Percentiles rank a stretch among this genome's conserved stretches.
Evolutionary conservation across 1,284 basidiomycete genomes (phyloP).

Genomic region (Gymnopus androsaceus): DNA sequence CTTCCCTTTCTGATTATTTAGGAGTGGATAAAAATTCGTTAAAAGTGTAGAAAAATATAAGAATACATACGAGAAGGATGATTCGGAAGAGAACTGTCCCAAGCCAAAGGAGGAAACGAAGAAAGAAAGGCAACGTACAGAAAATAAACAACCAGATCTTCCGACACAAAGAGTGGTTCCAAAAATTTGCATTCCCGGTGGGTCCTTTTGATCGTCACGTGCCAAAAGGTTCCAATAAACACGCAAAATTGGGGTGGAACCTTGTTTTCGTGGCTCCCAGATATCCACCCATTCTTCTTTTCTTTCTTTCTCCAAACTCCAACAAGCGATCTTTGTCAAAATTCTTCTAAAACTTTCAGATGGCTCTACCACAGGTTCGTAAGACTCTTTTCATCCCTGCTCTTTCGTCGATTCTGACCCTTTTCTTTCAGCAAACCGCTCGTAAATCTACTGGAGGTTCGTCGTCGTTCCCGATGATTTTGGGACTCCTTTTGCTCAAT

Average conservation of each 20-base stretch:
- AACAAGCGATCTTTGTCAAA: constrained; percentile 30
- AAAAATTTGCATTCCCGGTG: constrained; percentile 5
- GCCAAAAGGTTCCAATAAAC: constrained; percentile 10
- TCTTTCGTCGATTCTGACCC: constrained; percentile 34
- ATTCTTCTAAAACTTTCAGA: constrained; percentile 35
- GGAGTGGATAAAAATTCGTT: not conserved
- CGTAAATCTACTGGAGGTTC: constrained; percentile 82
- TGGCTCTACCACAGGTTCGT: constrained; percentile 76
- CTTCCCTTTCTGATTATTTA: not conserved
- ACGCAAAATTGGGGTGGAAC: not conserved
- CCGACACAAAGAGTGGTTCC: constrained; percentile 1
- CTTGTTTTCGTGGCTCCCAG: too few species aligned
- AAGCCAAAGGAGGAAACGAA: not conserved
- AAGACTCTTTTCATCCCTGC: constrained; percentile 29
- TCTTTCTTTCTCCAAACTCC: too few species aligned
- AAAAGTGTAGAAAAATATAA: not conserved
- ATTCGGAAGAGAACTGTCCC: not conserved
- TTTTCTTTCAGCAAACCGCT: constrained; percentile 67
- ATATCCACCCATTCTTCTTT: too few species aligned
- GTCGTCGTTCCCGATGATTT: constrained; percentile 28
- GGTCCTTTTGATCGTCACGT: constrained; percentile 2
- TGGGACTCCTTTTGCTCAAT: constrained; percentile 20
- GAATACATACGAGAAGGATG: not conserved
- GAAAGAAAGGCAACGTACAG: not conserved
- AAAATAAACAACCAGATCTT: constrained; percentile 9